Base-by-base conservation (phyloP, 2,329 filamentous ascomycete genomes). In the Ramichloridium luteum region DNA sequence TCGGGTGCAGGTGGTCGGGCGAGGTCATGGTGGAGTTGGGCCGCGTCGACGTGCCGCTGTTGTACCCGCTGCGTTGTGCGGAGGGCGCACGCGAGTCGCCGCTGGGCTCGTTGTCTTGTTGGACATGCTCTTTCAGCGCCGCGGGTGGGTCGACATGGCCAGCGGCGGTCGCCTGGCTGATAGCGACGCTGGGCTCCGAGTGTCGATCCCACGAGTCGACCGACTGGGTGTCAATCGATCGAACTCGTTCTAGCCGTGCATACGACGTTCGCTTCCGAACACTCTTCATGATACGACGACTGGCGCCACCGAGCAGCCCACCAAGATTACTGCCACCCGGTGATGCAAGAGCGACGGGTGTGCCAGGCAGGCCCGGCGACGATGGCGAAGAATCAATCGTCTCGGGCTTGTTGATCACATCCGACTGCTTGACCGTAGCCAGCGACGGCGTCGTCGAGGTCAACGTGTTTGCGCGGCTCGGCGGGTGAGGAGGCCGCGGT, bases 181-280 rank as follows among this genome's bases (percentile, higher is more conserved):
- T 46, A 3, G 70, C 72, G 2, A 84, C 64, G 40, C 71, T 74
- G 1, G 80, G 65, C 25, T 68, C 67, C 2, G 69, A 70, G 37
- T 79, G 75, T 42, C 77, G 74, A 48, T 82, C 75, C 6, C 64
- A 59, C 31, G 62, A 72, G 13, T 63, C 61, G n/a, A 23, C n/a
- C n/a, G 20, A 23, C 8, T 23, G 20, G 8, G 20, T 8, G 20
- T 23, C 20, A 23, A 8, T 8, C 8, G 20, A 23, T n/a, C 20
- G 20, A 23, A 23, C 20, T 23, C 20, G 20, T 23, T 23, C 20
- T n/a, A 23, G n/a, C n/a, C 20, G 8, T 23, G 20, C 20, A 23
- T 23, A n/a, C 8, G 20, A 23, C 20, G 20, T 51, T 27, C 45
- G 47, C 25, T 64, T 61, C 28, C 60, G 53, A 25, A 65, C 53